Evolutionary conservation across 2,329 filamentous ascomycete genomes (phyloP).

Genomic region (Berkeleyomyces basicola): DNA sequence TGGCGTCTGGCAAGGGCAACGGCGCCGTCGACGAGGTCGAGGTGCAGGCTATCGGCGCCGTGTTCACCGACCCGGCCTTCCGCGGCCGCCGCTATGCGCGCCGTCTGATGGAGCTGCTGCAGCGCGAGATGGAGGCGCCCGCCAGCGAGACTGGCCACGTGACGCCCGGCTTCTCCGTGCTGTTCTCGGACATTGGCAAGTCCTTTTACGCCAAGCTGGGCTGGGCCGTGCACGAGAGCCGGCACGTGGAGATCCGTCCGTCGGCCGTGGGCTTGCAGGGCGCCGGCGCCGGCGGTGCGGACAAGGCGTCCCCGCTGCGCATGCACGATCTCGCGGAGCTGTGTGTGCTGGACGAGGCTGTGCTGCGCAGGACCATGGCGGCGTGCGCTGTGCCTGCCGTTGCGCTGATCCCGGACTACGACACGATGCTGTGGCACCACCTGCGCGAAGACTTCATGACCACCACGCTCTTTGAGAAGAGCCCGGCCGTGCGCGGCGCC

Average conservation of each 20-base stretch:
- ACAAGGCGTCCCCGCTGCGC: slow-evolving; percentile 28
- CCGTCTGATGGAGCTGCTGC: slow-evolving; percentile 50
- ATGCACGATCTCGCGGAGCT: slow-evolving; percentile 44
- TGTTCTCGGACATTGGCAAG: slow-evolving; percentile 80
- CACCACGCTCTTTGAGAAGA: slow-evolving; percentile 36
- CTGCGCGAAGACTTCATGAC: slow-evolving; percentile 67
- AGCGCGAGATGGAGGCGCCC: slow-evolving; percentile 9
- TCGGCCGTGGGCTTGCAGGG: slow-evolving; percentile 14
- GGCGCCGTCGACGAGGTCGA: slow-evolving; percentile 22
- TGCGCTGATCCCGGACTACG: slow-evolving; percentile 38
- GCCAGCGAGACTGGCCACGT: slow-evolving; percentile 18
- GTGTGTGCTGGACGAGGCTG: slow-evolving; percentile 45
- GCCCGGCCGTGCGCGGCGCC: slow-evolving; percentile 52
- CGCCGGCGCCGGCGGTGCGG: slow-evolving; percentile 3
- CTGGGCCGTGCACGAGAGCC: slow-evolving; percentile 59
- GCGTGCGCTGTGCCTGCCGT: slow-evolving; percentile 26
- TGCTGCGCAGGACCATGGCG: slow-evolving; percentile 39
- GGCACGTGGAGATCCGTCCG: slow-evolving; percentile 49
- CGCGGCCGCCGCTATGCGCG: slow-evolving; percentile 61
- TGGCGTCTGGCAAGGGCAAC: neutral
- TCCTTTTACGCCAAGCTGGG: slow-evolving; percentile 61
- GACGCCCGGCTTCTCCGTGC: slow-evolving; percentile 48
- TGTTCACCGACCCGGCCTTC: slow-evolving; percentile 54
- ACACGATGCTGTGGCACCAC: slow-evolving; percentile 60
- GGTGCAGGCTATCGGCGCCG: slow-evolving; percentile 61